These are phyloP conservation scores for Gelatoporia subvermispora DNA, from an alignment of 768 basidiomycete species.

Conservation along the genomic window DNA sequence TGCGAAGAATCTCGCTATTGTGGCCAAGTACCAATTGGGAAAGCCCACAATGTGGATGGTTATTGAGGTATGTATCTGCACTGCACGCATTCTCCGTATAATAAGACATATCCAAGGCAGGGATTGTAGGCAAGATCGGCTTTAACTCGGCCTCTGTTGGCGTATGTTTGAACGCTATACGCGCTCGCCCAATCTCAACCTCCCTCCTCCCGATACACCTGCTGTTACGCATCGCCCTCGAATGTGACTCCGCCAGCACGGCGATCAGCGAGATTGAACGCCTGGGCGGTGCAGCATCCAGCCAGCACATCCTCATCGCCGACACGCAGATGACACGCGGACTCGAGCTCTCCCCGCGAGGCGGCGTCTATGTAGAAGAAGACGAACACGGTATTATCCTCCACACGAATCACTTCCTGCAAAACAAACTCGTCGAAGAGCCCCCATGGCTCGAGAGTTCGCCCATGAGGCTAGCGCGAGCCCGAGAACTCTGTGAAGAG, in stretches of 20 bases:
- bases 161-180: slow-evolving; percentile 33
- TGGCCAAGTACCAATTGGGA: slow-evolving; percentile 21
- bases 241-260: slow-evolving; percentile 20
- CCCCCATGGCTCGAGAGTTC: slow-evolving; percentile 28
- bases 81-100: background rate
- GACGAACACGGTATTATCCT: slow-evolving; percentile 24
- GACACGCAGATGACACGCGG: slow-evolving; percentile 23
- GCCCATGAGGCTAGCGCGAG: slow-evolving; percentile 24
- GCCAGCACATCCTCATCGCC: slow-evolving; percentile 32
- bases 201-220: slow-evolving; percentile 29
- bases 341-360: slow-evolving; percentile 29
- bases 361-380: slow-evolving; percentile 20
- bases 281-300: slow-evolving; percentile 29
- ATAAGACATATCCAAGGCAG: slow-evolving; percentile 18
- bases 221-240: slow-evolving; percentile 27
- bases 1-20: slow-evolving; percentile 29
- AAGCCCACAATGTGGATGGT: slow-evolving; percentile 34
- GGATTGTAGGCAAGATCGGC: slow-evolving; percentile 35
- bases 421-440: slow-evolving; percentile 27
- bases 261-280: slow-evolving; percentile 23
- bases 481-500: slow-evolving; percentile 19
- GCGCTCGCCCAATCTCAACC: slow-evolving; percentile 26
- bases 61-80: slow-evolving; percentile 24
- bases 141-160: slow-evolving; percentile 32
- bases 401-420: slow-evolving; percentile 35